Evolutionary conservation across 1,284 basidiomycete species (phyloP).

Genomic region (Cystobasidium slooffiae): DNA sequence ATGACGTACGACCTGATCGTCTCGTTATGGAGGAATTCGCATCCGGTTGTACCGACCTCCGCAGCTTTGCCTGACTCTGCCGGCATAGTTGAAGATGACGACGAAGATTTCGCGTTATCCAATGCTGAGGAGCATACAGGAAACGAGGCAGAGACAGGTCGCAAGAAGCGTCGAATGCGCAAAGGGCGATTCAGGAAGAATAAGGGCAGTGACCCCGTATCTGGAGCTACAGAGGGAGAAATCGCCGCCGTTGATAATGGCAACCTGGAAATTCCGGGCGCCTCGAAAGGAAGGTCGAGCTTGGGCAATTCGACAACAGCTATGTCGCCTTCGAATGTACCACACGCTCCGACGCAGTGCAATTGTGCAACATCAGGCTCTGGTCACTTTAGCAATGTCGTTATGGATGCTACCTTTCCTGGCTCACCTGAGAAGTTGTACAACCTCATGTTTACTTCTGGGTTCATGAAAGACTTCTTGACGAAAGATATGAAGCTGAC

Average conservation of each 20-base stretch:
- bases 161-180: slow-evolving; percentile 41
- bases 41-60: slow-evolving; percentile 69
- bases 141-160: slow-evolving; percentile 32
- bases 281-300: slow-evolving; percentile 12
- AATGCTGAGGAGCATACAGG: slow-evolving; percentile 7
- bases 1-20: slow-evolving; percentile 94
- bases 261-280: neutral
- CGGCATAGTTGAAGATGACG: slow-evolving; percentile 50
- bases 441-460: slow-evolving; percentile 93
- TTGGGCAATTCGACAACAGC: neutral
- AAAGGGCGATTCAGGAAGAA: slow-evolving; percentile 29
- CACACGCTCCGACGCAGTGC: slow-evolving; percentile 31
- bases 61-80: slow-evolving; percentile 53
- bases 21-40: slow-evolving; percentile 92
- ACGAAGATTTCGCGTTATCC: slow-evolving; percentile 47
- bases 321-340: neutral
- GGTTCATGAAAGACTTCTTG: slow-evolving; percentile 95
- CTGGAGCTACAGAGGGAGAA: slow-evolving; percentile 1
- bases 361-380: slow-evolving; percentile 9
- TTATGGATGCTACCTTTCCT: slow-evolving; percentile 78
- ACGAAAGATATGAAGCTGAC: slow-evolving; percentile 82
- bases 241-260: neutral
- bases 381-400: slow-evolving; percentile 71
- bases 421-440: slow-evolving; percentile 93
- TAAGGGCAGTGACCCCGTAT: slow-evolving; percentile 4